Evolutionary conservation across 352 stramenopile genomes (phyloP).

Genomic region (Phytopythium kandeliae): DNA sequence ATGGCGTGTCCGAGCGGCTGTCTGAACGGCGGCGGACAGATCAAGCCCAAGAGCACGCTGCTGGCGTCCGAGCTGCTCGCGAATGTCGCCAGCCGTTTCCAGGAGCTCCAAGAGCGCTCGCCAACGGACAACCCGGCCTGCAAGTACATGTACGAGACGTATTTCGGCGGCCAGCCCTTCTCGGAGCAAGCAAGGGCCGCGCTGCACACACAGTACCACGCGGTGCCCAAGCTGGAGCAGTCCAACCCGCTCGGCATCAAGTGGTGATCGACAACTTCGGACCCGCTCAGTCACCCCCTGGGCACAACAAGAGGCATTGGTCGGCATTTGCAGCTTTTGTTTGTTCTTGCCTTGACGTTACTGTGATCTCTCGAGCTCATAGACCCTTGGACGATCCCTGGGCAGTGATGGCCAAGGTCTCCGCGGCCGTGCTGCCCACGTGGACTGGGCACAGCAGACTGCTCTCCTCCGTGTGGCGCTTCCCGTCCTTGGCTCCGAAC

Average conservation of each 20-base stretch:
- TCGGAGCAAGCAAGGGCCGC: conserved; percentile 50
- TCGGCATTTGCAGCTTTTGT: conserved; percentile 8
- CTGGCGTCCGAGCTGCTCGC: conserved; percentile 48
- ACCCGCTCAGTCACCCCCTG: too few relatives aligned
- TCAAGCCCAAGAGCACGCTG: conserved; percentile 64
- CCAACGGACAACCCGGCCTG: conserved; percentile 67
- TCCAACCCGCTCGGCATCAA: conserved; percentile 85
- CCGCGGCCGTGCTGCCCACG: conserved; percentile 54
- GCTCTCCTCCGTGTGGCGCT: conserved; percentile 62
- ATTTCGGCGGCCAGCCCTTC: conserved; percentile 70
- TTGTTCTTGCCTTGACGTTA: conserved; percentile 5
- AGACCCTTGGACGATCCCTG: conserved; percentile 37
- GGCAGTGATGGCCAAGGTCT: conserved; percentile 57
- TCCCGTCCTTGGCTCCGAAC: conserved; percentile 72
- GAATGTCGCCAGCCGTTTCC: conserved; percentile 62
- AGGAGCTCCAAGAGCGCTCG: conserved; percentile 50
- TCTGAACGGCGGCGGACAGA: conserved; percentile 95
- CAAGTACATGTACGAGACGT: conserved; percentile 78
- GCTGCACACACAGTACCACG: conserved; percentile 80
- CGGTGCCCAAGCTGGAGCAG: conserved; percentile 81
- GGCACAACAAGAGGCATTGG: background rate
- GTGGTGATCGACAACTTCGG: conserved; percentile 56
- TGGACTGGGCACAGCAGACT: conserved; percentile 80
- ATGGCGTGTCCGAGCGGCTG: conserved; percentile 99
- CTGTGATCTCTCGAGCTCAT: conserved; percentile 9